Percentiles rank a stretch among this genome's conserved stretches.
phyloP scores from a whole-genome alignment of 805 yeast species.

The Torulaspora microellipsoides region DNA sequence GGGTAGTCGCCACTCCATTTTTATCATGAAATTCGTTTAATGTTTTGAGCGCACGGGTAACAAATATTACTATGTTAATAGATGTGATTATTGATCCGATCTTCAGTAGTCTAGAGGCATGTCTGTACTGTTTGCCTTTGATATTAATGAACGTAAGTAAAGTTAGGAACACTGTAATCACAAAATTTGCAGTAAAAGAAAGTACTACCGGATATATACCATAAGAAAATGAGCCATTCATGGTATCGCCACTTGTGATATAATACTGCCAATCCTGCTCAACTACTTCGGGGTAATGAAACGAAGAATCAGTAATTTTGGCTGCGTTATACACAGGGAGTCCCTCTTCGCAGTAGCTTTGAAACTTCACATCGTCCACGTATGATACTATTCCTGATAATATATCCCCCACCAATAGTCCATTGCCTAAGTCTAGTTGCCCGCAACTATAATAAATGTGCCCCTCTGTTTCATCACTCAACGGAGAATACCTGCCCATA shows the following conservation, averaged over 20 bases:
- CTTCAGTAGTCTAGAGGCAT: conserved; percentile 25
- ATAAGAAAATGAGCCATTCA: conserved; percentile 46
- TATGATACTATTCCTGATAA: conserved; percentile 13
- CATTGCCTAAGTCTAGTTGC: conserved; percentile 30
- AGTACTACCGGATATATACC: conserved; percentile 60
- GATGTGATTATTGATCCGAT: conserved; percentile 50
- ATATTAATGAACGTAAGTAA: conserved; percentile 61
- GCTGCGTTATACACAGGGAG: conserved; percentile 37
- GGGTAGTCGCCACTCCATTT: conserved; percentile 33
- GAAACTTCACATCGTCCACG: conserved; percentile 23
- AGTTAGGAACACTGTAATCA: conserved; percentile 58
- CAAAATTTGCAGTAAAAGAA: conserved; percentile 59
- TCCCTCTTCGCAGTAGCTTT: conserved; percentile 33
- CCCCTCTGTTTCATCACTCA: conserved; percentile 2
- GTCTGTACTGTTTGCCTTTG: conserved; percentile 54
- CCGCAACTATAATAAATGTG: conserved; percentile 32
- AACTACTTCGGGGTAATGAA: conserved; percentile 41
- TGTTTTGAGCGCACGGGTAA: conserved; percentile 44
- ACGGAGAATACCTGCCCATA: conserved; percentile 6
- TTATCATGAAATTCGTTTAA: conserved; percentile 45
- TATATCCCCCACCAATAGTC: conserved; percentile 29
- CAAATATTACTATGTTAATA: conserved; percentile 48
- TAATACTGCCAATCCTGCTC: conserved; percentile 46
- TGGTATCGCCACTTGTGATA: conserved; percentile 27
- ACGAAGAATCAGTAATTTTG: conserved; percentile 26